Evolutionary conservation across 139 green algal species (phyloP).

Genomic region (Chlorella ohadii): DNA sequence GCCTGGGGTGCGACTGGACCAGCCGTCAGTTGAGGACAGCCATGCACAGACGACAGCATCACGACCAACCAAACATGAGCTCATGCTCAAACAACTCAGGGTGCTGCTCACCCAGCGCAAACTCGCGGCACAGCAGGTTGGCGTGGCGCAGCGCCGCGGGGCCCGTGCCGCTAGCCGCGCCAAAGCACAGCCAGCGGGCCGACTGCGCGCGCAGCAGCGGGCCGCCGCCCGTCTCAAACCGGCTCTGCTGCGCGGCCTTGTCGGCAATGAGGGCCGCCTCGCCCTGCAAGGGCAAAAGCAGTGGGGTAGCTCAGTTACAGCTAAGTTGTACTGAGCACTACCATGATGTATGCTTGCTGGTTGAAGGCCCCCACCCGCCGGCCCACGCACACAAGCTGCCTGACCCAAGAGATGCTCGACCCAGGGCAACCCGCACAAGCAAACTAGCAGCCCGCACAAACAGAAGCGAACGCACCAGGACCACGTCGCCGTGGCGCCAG

Average conservation of each 20-base stretch:
- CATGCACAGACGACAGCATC: too few species aligned
- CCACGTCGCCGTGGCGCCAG: constrained; percentile 47
- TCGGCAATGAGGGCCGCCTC: constrained; percentile 46
- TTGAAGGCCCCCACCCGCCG: too few species aligned
- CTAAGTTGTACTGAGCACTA: too few species aligned
- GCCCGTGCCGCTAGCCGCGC: background rate
- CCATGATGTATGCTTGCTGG: too few species aligned
- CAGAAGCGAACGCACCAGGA: too few species aligned
- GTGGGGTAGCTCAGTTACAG: too few species aligned
- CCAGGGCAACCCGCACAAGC: too few species aligned
- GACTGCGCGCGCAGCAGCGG: constrained; percentile 39
- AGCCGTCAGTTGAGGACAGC: background rate
- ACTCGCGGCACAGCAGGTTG: constrained; percentile 51
- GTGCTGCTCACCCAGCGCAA: constrained; percentile 37
- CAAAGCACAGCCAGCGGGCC: constrained; percentile 53
- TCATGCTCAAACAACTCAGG: background rate
- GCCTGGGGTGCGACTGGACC: too few species aligned
- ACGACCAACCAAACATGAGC: background rate
- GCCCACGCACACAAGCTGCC: too few species aligned
- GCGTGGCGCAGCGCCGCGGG: constrained; percentile 21
- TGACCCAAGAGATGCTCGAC: too few species aligned
- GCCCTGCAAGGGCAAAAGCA: background rate
- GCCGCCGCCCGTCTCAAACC: constrained; percentile 30
- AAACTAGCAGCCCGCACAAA: too few species aligned
- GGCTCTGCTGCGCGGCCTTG: constrained; percentile 24